These are phyloP conservation scores for Rubroshorea leprosula DNA, from an alignment of 345 rosid species.

Conservation along the genomic window DNA sequence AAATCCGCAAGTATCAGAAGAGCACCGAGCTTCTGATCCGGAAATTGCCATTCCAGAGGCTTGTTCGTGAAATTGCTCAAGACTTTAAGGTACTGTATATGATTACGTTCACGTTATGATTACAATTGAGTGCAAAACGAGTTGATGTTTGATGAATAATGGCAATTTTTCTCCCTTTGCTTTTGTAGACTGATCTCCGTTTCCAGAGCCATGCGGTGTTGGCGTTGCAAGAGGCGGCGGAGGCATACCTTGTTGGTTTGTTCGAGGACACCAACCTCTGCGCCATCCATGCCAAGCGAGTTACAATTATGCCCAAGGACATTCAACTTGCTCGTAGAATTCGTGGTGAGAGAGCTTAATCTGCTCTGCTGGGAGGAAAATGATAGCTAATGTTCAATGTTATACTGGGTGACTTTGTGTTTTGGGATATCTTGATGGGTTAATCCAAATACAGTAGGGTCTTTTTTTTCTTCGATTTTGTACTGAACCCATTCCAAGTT, in stretches of 20 bases:
- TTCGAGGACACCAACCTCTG: constrained; percentile 90
- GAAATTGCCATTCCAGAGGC: constrained; percentile 84
- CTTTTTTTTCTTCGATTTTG: too few relatives aligned
- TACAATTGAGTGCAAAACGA: too few relatives aligned
- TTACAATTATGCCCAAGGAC: constrained; percentile 88
- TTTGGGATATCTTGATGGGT: too few relatives aligned
- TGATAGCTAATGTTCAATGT: too few relatives aligned
- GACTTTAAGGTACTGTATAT: constrained; percentile 50
- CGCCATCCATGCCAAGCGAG: constrained; percentile 86
- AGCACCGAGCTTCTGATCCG: constrained; percentile 83
- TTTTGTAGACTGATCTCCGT: constrained; percentile 67
- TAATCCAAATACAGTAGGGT: too few relatives aligned
- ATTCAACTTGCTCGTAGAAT: constrained; percentile 81
- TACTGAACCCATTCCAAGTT: too few relatives aligned
- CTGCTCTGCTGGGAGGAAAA: neutral
- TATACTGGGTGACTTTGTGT: too few relatives aligned
- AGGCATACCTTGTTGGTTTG: constrained; percentile 81
- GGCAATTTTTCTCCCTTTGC: neutral
- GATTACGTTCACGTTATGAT: neutral
- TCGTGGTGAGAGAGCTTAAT: constrained; percentile 77
- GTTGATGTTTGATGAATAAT: neutral
- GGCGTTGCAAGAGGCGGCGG: constrained; percentile 92
- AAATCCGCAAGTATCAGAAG: constrained; percentile 89
- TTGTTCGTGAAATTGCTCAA: constrained; percentile 94
- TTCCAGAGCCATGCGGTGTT: constrained; percentile 91